Base-by-base conservation (phyloP, 192 early-diverging fungal genomes). In the Backusella parvicylindrica region DNA sequence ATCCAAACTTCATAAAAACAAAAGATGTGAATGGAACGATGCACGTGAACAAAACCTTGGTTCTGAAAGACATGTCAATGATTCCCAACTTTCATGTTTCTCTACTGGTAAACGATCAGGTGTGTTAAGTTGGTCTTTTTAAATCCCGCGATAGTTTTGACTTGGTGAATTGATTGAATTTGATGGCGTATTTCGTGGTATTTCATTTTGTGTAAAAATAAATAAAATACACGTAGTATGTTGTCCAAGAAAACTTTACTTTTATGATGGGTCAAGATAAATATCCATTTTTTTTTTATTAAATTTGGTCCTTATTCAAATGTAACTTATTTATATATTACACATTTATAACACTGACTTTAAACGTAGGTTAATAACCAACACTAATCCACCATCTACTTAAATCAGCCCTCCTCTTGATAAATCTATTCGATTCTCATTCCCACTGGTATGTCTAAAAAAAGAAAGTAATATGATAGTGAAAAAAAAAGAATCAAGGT, bases 201-300 rank as follows among this genome's bases (percentile, higher is more conserved):
- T 69, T 1, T 67, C 38, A 38, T 56, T 36, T 13, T 47, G 33
- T 31, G 13, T 43, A 31, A 47, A 30, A 26, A 70, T 81, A 11
- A 64, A 65, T n/a, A 53, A 43, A 23, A 75, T 81, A 12, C n/a
- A 71, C 30, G 67, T 77, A 21, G 76, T n/a, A 81, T 56, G 75
- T 77, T 30, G 69, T 81, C 13, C 80, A 81, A 71, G 80, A 81
- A 74, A 81, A 36, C 2, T 81, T n/a, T 81, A 81, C 37, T 72
- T 64, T 23, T 37, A 74, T 41, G 72, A 77, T 56, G 38, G 43
- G 12, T 67, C 56, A 70, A 72, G 40, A 30, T 64, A 49, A 47
- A 50, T 47, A 28, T 38, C 16, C 53, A 28, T 67, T 28, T 72
- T 15, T 50, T 74, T 31, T 32, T 32, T 9, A 30, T 11, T n/a